These are phyloP conservation scores for Rhizophora apiculata DNA, from an alignment of 345 rosid species.

Conservation along the genomic window DNA sequence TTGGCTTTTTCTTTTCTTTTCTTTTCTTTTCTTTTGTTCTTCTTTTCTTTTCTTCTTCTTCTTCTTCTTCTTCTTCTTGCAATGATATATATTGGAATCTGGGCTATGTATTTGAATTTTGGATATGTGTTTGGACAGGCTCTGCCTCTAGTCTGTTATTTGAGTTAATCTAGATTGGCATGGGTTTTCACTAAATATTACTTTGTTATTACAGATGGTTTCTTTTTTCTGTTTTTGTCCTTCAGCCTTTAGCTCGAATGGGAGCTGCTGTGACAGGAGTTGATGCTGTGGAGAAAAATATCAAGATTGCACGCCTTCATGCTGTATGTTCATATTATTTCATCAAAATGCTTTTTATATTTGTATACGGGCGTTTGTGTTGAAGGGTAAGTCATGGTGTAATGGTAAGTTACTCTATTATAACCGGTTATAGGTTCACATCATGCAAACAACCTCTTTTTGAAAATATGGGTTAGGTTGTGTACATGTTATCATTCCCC, in stretches of 20 bases:
- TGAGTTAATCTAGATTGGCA: background rate
- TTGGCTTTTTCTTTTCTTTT: too few relatives aligned
- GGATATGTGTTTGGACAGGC: background rate
- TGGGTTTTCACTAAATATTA: background rate
- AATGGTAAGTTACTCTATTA: too few relatives aligned
- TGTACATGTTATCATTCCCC: too few relatives aligned
- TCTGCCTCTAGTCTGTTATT: background rate
- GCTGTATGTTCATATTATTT: slow-evolving; percentile 53
- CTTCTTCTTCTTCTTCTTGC: too few relatives aligned
- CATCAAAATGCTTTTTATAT: background rate
- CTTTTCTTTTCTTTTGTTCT: too few relatives aligned
- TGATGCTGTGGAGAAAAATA: slow-evolving; percentile 90
- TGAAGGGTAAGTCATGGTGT: background rate
- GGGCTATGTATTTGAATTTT: too few relatives aligned
- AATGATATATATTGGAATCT: too few relatives aligned
- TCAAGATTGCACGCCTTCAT: slow-evolving; percentile 85
- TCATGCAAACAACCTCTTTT: too few relatives aligned
- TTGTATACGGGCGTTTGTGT: background rate
- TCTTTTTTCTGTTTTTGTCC: slow-evolving; percentile 15
- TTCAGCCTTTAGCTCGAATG: slow-evolving; percentile 96
- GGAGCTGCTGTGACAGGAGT: slow-evolving; percentile 92
- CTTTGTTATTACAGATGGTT: background rate
- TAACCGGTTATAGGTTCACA: too few relatives aligned
- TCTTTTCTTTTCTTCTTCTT: too few relatives aligned
- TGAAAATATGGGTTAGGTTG: too few relatives aligned